These are phyloP conservation scores for Aspergillus felis DNA, from an alignment of 2,329 filamentous ascomycete species.

Conservation along the genomic window DNA sequence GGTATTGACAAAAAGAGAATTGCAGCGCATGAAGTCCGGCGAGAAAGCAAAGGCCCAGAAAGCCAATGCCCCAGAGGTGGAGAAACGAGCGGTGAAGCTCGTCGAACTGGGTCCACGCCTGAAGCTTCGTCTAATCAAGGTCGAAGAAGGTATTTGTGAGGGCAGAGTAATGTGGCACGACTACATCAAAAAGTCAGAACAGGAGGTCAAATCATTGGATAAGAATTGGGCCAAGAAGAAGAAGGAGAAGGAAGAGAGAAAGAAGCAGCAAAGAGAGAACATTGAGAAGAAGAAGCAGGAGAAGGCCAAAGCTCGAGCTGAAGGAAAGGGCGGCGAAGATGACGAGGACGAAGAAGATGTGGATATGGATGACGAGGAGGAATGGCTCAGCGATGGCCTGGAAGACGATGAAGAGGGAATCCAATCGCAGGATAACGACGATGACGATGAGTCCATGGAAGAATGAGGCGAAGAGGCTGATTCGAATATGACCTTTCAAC, in stretches of 20 bases:
- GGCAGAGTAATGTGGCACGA: conserved; percentile 98
- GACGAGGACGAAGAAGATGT: conserved; percentile 49
- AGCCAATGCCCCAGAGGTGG: conserved; percentile 54
- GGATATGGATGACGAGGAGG: conserved; percentile 52
- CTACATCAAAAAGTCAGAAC: conserved; percentile 77
- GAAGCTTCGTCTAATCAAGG: conserved; percentile 85
- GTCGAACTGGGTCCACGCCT: conserved; percentile 89
- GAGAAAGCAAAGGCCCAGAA: conserved; percentile 44
- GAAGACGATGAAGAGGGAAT: conserved; percentile 45
- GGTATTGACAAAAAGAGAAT: conserved; percentile 51
- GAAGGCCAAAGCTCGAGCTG: conserved; percentile 47
- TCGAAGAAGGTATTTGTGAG: conserved; percentile 86
- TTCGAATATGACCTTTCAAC: not conserved
- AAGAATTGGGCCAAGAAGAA: conserved; percentile 74
- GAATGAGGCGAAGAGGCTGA: conserved; percentile 27
- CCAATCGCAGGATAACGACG: conserved; percentile 22
- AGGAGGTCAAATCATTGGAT: conserved; percentile 74
- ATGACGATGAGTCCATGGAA: conserved; percentile 41
- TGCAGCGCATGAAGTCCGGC: conserved; percentile 44
- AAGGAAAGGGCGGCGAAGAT: conserved; percentile 41
- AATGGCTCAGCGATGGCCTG: conserved; percentile 51
- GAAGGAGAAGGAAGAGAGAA: conserved; percentile 76
- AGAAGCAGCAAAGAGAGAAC: conserved; percentile 81
- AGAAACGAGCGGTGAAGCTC: conserved; percentile 84
- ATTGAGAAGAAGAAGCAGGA: conserved; percentile 78